Percentiles rank a stretch among this genome's conserved stretches.
Conservation (phyloP, 1,284 basidiomycete species). For the Coriolopsis trogii region DNA sequence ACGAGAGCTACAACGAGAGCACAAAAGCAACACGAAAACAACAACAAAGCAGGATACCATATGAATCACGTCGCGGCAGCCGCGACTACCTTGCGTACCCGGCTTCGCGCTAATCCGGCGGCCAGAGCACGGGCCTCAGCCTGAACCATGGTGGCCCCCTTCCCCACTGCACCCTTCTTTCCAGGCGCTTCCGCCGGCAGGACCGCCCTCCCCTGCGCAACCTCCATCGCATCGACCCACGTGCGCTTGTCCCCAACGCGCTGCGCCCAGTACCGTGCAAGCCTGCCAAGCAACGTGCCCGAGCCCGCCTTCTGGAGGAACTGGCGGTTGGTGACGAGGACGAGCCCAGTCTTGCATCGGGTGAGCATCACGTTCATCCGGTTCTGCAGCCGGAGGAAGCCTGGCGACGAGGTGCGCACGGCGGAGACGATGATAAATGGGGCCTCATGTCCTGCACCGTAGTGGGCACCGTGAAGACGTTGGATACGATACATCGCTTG, state of each 20-base stretch:
- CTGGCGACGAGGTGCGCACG: slow-evolving; percentile 57
- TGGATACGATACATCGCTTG: too few species aligned
- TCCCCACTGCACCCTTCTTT: too few species aligned
- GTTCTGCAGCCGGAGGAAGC: slow-evolving; percentile 58
- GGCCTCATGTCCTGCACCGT: slow-evolving; percentile 37
- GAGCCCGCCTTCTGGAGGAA: slow-evolving; percentile 15
- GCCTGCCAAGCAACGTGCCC: slow-evolving; percentile 3
- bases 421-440: slow-evolving; percentile 63
- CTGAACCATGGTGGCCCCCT: too few species aligned
- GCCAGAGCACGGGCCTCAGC: too few species aligned
- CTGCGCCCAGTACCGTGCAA: slow-evolving; percentile 18
- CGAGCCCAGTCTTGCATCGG: slow-evolving; percentile 25
- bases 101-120: too few species aligned
- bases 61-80: too few species aligned
- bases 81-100: too few species aligned
- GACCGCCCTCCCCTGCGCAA: not conserved
- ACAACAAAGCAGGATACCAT: too few species aligned
- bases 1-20: too few species aligned
- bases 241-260: not conserved
- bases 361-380: slow-evolving; percentile 70
- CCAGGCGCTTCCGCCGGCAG: not conserved
- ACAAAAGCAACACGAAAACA: too few species aligned
- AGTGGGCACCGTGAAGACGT: too few species aligned
- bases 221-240: slow-evolving; percentile 8
- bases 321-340: slow-evolving; percentile 26